Base-by-base conservation (phyloP, 2,329 filamentous ascomycete genomes). In the Colletotrichum horii region DNA sequence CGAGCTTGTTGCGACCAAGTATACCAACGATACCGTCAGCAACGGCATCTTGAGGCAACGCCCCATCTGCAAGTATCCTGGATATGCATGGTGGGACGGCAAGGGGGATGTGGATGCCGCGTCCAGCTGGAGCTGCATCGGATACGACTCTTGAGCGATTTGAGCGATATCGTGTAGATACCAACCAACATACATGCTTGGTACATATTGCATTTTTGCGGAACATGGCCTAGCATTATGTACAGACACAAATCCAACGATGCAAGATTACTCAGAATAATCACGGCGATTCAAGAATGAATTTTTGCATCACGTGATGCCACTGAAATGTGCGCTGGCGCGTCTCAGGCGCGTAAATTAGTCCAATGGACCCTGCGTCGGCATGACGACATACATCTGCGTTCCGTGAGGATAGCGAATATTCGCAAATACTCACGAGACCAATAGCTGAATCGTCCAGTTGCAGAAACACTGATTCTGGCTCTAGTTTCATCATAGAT, bases 1-100 rank as follows among this genome's bases (percentile, higher is more conserved):
- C 32, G 78, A 80, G 24, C 75, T 85, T 14, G 74, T 85, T 16
- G 83, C 83, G 4, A 84, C 83, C 7, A 82, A 60, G 22, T 67
- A 58, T 16, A n/a, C 19, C 32, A 60, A 60, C 28, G 70, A 71
- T 22, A 71, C 48, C 14, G 70, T 67, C 9, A 28, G 32, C 5
- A 43, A 67, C 4, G 70, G 62, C 22, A 24, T 71, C 11, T 34
- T 71, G 32, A 58, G 48, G n/a, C 70, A 71, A 26, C 52, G 70
- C 38, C 70, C 34, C 48, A 48, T 71, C 26, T 71, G 62, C 28
- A 71, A 58, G 48, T 67, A 67, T 8, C 70, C 52, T 30, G 62
- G 52, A 26, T 26, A 67, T 60, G 70, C 62, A 8, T 60, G 52
- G 12, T 71, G 70, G 62, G 62, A 30, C 28, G 70, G 52, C n/a